These are phyloP conservation scores for Sicyos baderoa DNA, from an alignment of 306 rosid genomes.

Conservation along the genomic window DNA sequence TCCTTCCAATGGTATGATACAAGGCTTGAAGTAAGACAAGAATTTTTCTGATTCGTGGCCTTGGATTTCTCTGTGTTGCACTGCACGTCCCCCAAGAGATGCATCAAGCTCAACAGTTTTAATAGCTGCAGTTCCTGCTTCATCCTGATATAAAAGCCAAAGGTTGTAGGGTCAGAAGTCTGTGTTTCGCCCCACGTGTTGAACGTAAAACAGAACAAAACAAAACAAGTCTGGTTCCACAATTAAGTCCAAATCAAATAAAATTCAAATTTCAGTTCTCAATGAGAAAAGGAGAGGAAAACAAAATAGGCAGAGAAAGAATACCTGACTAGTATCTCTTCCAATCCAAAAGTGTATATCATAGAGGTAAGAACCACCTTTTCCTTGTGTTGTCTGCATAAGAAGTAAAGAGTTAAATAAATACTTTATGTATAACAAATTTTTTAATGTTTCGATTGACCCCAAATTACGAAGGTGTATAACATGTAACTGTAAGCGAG, in stretches of 20 bases:
- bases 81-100: slow-evolving; percentile 94
- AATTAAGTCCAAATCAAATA: too few species aligned
- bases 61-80: slow-evolving; percentile 90
- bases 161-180: too few species aligned
- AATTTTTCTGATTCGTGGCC: slow-evolving; percentile 96
- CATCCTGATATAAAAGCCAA: slow-evolving; percentile 51
- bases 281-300: slow-evolving; percentile 16
- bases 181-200: too few species aligned
- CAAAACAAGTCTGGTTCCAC: too few species aligned
- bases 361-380: slow-evolving; percentile 68
- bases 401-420: slow-evolving; percentile 11
- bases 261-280: background rate
- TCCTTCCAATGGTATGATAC: slow-evolving; percentile 93
- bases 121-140: slow-evolving; percentile 93
- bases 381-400: slow-evolving; percentile 82
- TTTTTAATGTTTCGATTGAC: background rate
- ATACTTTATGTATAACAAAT: slow-evolving; percentile 7
- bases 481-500: too few species aligned
- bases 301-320: slow-evolving; percentile 18
- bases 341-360: slow-evolving; percentile 99
- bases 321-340: slow-evolving; percentile 94
- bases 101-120: slow-evolving; percentile 91
- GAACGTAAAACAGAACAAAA: too few species aligned
- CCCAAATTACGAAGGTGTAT: too few species aligned
- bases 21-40: slow-evolving; percentile 94